phyloP scores from a whole-genome alignment of 108 stramenopile genomes.

The Nitzschia sp. region DNA sequence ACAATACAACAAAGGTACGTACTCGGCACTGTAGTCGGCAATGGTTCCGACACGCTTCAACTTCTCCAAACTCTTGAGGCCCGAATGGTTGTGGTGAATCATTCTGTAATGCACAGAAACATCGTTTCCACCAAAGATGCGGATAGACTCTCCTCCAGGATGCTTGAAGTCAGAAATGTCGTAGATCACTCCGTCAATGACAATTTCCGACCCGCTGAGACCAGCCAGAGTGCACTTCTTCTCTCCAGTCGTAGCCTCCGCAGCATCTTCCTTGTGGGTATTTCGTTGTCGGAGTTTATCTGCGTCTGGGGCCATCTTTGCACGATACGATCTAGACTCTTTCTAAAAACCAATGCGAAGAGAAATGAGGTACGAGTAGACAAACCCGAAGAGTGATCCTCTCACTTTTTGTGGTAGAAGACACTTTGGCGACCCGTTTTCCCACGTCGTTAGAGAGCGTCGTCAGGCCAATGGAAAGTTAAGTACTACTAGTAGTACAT shows the following conservation, averaged over 20 bases:
- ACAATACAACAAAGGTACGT: conserved; percentile 34
- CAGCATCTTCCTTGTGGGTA: conserved; percentile 6
- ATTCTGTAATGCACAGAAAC: conserved; percentile 87
- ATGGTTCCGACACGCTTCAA: conserved; percentile 79
- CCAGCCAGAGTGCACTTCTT: conserved; percentile 37
- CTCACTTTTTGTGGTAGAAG: too few relatives aligned
- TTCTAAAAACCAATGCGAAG: too few relatives aligned
- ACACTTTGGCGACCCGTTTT: too few relatives aligned
- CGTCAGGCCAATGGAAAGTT: too few relatives aligned
- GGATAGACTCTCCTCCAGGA: conserved; percentile 81
- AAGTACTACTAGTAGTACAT: too few relatives aligned
- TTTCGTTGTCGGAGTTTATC: conserved; percentile 58
- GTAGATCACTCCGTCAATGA: conserved; percentile 78
- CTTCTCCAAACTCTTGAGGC: conserved; percentile 78
- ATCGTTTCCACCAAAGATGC: conserved; percentile 87
- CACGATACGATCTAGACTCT: background rate
- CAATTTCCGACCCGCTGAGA: conserved; percentile 58
- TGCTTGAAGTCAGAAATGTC: conserved; percentile 74
- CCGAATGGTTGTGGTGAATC: conserved; percentile 90
- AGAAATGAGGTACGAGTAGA: too few relatives aligned
- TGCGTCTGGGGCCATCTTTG: conserved; percentile 67
- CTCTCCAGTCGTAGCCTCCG: conserved; percentile 25
- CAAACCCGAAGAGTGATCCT: too few relatives aligned
- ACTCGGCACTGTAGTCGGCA: conserved; percentile 61
- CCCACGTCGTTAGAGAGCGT: too few relatives aligned